A percentile compares a stretch with the other conserved stretches of the same genome.
phyloP scores from a whole-genome alignment of 208 protist genomes.

The Trichomonas tenax region DNA sequence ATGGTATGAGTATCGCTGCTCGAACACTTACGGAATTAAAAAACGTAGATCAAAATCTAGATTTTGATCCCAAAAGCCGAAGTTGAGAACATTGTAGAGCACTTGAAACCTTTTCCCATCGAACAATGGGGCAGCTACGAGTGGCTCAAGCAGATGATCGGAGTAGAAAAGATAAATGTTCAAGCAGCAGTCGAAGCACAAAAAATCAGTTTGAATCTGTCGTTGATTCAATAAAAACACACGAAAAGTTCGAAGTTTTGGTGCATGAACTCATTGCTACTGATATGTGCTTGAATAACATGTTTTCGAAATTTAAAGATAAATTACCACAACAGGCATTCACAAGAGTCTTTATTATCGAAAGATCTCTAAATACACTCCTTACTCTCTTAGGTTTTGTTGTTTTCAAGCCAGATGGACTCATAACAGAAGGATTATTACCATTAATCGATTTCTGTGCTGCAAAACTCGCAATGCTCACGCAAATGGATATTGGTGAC shows the following conservation, averaged over 20 bases:
- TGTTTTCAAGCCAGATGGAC: background rate
- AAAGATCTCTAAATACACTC: background rate
- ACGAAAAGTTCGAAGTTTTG: background rate
- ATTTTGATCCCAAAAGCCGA: background rate
- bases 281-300: background rate
- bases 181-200: background rate
- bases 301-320: background rate
- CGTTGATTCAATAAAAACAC: background rate
- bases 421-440: background rate
- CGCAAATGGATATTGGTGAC: background rate
- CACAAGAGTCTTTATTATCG: background rate
- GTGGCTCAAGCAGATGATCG: slow-evolving; percentile 1
- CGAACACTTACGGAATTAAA: no score
- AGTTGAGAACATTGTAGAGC: background rate
- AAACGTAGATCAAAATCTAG: no score
- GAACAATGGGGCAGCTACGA: background rate
- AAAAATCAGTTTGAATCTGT: background rate
- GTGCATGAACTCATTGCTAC: background rate
- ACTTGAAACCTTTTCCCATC: background rate
- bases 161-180: background rate
- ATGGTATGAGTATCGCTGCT: no score
- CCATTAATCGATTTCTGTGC: background rate
- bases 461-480: background rate
- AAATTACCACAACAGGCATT: background rate
- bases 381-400: background rate